Evolutionary conservation across 1,284 basidiomycete genomes (phyloP).

Genomic region (Leccinum pallidistipes): DNA sequence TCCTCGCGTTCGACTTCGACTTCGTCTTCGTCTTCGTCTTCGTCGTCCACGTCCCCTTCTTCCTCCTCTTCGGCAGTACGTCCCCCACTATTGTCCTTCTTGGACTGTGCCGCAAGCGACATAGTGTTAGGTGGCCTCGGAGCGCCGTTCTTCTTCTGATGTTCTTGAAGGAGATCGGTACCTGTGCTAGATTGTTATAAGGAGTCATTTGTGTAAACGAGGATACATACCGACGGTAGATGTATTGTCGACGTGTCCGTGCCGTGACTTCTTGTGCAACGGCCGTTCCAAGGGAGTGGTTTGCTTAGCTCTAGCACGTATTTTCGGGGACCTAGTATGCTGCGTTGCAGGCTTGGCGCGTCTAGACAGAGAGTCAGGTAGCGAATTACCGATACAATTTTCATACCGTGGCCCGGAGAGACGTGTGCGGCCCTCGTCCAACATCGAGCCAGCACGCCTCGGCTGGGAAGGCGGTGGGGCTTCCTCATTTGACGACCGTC

Average conservation of each 20-base stretch:
- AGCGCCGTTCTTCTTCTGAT: background rate
- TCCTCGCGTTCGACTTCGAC: background rate
- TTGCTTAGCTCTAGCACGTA: background rate
- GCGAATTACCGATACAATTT: no score
- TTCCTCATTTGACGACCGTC: no score
- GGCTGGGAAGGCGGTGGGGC: background rate
- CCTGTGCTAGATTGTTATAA: background rate
- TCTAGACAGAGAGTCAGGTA: no score
- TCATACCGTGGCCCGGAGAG: no score
- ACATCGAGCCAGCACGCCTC: background rate
- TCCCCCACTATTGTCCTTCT: background rate
- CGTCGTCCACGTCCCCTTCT: background rate
- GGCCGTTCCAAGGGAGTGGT: background rate
- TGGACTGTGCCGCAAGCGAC: background rate
- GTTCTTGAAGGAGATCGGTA: background rate
- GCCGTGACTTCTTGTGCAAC: background rate
- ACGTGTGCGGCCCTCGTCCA: no score
- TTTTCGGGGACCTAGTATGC: no score
- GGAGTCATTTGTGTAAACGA: background rate
- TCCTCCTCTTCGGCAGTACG: background rate
- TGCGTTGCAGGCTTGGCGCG: no score
- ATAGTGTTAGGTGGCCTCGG: background rate
- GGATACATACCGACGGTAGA: background rate
- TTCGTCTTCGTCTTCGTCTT: background rate
- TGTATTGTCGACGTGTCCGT: background rate